phyloP scores from a whole-genome alignment of 768 basidiomycete genomes.

The Amanita muscaria region DNA sequence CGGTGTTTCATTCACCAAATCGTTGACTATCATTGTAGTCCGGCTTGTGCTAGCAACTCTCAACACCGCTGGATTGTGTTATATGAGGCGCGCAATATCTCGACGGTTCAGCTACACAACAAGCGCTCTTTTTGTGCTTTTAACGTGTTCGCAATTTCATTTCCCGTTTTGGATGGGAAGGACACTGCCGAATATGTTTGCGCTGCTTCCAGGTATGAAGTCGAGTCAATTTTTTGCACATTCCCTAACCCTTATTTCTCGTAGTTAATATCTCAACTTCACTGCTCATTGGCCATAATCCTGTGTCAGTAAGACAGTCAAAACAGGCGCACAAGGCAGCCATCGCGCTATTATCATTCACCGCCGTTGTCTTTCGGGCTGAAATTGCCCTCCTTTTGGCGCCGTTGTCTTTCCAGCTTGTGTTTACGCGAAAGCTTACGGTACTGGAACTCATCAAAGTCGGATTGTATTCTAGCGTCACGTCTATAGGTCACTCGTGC shows the following conservation, averaged over 20 bases:
- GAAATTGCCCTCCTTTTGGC: slow-evolving; percentile 67
- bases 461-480: slow-evolving; percentile 38
- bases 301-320: slow-evolving; percentile 31
- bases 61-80: slow-evolving; percentile 54
- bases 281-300: slow-evolving; percentile 6
- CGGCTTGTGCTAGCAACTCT: slow-evolving; percentile 61
- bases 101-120: slow-evolving; percentile 55
- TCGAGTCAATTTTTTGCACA: background rate
- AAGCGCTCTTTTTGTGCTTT: slow-evolving; percentile 49
- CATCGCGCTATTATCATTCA: slow-evolving; percentile 54
- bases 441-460: slow-evolving; percentile 36
- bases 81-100: slow-evolving; percentile 54
- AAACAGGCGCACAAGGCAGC: slow-evolving; percentile 27
- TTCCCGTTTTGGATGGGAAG: slow-evolving; percentile 89
- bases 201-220: slow-evolving; percentile 66
- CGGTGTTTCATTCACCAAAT: background rate
- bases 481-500: slow-evolving; percentile 42
- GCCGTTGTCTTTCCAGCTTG: slow-evolving; percentile 48
- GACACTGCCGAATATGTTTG: slow-evolving; percentile 93
- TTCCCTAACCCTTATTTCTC: slow-evolving; percentile 4
- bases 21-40: slow-evolving; percentile 33
- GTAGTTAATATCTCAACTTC: slow-evolving; percentile 4
- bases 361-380: slow-evolving; percentile 67
- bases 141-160: slow-evolving; percentile 86
- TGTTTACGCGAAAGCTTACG: slow-evolving; percentile 33